Base-by-base conservation (phyloP, 192 early-diverging fungal genomes). In the Coemansia sp. region DNA sequence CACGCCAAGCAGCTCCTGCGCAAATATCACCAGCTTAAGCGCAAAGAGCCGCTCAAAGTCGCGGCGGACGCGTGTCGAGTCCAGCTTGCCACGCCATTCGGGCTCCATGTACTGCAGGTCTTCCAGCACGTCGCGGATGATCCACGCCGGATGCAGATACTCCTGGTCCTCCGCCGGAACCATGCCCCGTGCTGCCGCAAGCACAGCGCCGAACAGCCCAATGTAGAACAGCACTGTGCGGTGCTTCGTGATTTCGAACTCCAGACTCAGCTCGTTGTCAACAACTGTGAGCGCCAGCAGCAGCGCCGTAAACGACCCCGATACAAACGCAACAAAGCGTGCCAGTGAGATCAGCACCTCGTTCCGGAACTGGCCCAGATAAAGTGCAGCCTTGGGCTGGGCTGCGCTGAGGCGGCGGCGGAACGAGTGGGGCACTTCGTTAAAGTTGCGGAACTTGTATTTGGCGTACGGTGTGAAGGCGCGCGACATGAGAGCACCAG, bases 381-480 rank as follows among this genome's bases (percentile, higher is more conserved):
- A 99, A 67, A 88, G 77, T 40, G 86, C 87, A 0, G 97, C 95
- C 52, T 85, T 72, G 11, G 86, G 85, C 72, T 94, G 88, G 23
- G 91, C 92, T 0, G 86, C 62, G 64, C 89, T 88, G 18, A 98
- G 76, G 12, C 98, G 89, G 23, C 75, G 72, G 40, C 90, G 76
- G 72, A 98, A 96, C 18, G 92, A 64, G 75, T 99, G 95, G 1
- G 96, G 94, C 18, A 98, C 85, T 73, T 99, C 98, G 77, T 99
- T 98, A 70, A 98, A 98, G 81, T 98, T 95, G 59, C 97, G 89
- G 66, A 98, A 93, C 75, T 92, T 93, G 94, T 93, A 98, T 37
- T 86, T 83, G 5, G 97, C 97, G 60, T 92, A 87, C 9, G 90
- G 90, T 1, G 95, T 89, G 64, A 95, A 99, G 9, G 86, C 83